A percentile compares a stretch with the other conserved stretches of the same genome.
phyloP scores from a whole-genome alignment of 164 flowering plant species.

The Vitis cinerea region DNA sequence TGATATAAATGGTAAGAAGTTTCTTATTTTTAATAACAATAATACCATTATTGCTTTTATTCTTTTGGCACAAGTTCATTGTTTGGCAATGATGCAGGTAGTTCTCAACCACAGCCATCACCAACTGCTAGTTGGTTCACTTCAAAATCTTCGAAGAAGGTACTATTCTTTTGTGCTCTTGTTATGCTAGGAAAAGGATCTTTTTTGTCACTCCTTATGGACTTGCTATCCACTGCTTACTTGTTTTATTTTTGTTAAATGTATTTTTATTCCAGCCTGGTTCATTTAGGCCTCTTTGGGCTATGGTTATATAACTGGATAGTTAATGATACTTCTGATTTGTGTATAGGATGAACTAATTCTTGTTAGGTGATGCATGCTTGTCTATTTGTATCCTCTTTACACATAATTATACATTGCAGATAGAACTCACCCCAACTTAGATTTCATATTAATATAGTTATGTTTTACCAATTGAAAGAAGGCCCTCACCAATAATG shows the following conservation, averaged over 20 bases:
- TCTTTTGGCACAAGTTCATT: constrained; percentile 6
- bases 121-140: constrained; percentile 75
- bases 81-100: constrained; percentile 37
- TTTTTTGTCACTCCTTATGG: not conserved
- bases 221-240: not conserved
- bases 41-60: not conserved
- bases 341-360: too few species aligned
- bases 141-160: constrained; percentile 81
- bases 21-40: not conserved
- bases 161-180: constrained; percentile 11
- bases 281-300: not conserved
- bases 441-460: too few species aligned
- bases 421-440: too few species aligned
- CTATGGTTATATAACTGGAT: not conserved
- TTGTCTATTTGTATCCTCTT: too few species aligned
- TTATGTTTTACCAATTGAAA: too few species aligned
- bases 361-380: too few species aligned
- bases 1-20: constrained; percentile 50
- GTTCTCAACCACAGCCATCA: constrained; percentile 38
- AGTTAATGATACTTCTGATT: too few species aligned
- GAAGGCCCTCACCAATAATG: too few species aligned
- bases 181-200: not conserved
- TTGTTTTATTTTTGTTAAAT: not conserved
- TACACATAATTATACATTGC: too few species aligned
- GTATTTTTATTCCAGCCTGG: not conserved